Evolutionary conservation across 306 rosid species (phyloP).

Genomic region (Quercus engelmannii): DNA sequence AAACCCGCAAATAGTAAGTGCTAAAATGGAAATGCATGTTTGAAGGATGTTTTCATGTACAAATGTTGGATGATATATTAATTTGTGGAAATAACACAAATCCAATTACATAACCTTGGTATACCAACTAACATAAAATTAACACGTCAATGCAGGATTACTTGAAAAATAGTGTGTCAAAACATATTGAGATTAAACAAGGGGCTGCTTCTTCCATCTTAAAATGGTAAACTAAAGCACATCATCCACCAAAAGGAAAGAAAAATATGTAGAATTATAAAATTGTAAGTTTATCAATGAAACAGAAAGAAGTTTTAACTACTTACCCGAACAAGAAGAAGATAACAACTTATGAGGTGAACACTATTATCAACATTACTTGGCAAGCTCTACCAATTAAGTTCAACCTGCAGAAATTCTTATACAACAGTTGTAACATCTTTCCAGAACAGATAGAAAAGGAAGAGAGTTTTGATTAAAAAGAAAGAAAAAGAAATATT

Average conservation of each 20-base stretch:
- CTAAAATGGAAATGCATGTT: no score
- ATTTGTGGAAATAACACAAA: background rate
- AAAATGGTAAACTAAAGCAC: background rate
- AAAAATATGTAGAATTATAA: background rate
- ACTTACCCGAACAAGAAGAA: background rate
- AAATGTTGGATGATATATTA: background rate
- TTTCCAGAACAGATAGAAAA: background rate
- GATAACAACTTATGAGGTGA: background rate
- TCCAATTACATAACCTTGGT: background rate
- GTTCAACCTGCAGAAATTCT: slow-evolving; percentile 23
- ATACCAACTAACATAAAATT: background rate
- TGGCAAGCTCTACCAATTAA: slow-evolving; percentile 8
- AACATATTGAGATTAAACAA: background rate
- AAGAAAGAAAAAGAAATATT: slow-evolving; percentile 13
- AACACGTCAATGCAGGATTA: background rate
- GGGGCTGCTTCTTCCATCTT: background rate
- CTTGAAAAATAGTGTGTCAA: background rate
- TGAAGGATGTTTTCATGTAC: no score
- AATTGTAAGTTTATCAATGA: background rate
- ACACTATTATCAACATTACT: slow-evolving; percentile 1
- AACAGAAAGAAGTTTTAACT: background rate
- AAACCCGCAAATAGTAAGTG: no score
- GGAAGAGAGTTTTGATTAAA: slow-evolving; percentile 14
- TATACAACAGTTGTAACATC: slow-evolving; percentile 15
- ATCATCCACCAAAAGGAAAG: background rate